Conservation (phyloP, 306 rosid species). For the Cicer yamashitae region DNA sequence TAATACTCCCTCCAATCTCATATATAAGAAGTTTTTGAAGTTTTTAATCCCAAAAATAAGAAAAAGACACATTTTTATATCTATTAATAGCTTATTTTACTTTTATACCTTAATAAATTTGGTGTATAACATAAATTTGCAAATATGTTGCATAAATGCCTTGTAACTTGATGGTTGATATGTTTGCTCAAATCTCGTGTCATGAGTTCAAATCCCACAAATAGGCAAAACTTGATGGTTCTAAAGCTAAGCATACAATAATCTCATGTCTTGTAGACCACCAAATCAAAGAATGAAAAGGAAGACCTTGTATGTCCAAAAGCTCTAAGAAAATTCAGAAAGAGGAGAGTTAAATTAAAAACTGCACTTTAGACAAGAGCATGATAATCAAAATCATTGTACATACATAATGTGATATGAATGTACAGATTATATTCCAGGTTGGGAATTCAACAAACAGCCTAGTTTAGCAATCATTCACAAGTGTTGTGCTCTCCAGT, state of each 20-base stretch:
- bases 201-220: no score
- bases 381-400: slow-evolving; percentile 9
- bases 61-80: no score
- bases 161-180: no score
- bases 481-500: slow-evolving; percentile 96
- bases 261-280: neutral
- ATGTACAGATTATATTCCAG: slow-evolving; percentile 37
- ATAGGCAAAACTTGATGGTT: neutral
- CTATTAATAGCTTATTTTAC: no score
- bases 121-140: no score
- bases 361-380: slow-evolving; percentile 23
- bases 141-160: no score
- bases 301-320: slow-evolving; percentile 1
- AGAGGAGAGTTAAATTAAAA: neutral
- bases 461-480: slow-evolving; percentile 43
- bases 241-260: neutral
- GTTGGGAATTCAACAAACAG: slow-evolving; percentile 24
- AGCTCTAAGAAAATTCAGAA: slow-evolving; percentile 23
- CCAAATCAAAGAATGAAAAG: slow-evolving; percentile 7
- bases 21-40: no score
- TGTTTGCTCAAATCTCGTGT: no score
- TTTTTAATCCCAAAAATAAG: no score
- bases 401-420: slow-evolving; percentile 25
- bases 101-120: no score
- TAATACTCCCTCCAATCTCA: no score